Evolutionary conservation across 352 stramenopile species (phyloP), one percentile per base, ranked within the genome.

Genomic region (Phytophthora brassicae): DNA sequence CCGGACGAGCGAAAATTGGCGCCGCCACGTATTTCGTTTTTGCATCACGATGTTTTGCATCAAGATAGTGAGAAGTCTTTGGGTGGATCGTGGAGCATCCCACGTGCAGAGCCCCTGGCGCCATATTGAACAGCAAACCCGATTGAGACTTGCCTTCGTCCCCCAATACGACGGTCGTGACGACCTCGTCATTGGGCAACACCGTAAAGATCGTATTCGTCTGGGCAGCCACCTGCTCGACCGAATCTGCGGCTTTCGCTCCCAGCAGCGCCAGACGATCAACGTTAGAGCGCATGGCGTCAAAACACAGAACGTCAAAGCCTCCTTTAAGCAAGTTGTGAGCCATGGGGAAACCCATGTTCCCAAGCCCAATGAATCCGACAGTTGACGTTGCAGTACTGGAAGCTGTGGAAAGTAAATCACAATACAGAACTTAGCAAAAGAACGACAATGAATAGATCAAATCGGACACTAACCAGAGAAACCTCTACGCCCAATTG

Each of bases 311-410:
- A 20, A 84, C 57, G 23, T 84, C 63, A 29, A 75, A 63, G 20
- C 70, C 81, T 13, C 74, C 86, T 51, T 90, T 82, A 24, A 97
- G 54, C 31, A 96, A 62, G 71, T 98, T 97, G 53, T 81, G 70
- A 31, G 85, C 84, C 93, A 98, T 98, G 12, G 86, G 89, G 42
- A 88, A 70, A 0, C 91, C 92, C 90, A 98, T 98, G 64, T 97
- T 97, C 22, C 93, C 93, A 11, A 98, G 72, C 6, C 93, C 91
- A 24, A 98, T 82, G 71, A 97, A 97, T 19, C 88, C 91, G 17
- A 97, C 57, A 11, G 44, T 45, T 20, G 58, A 33, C 12, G 43
- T 48, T 41, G 51, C 33, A 13, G 9, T 11, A n/a, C 31, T 55
- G n/a, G 58, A 43, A 41, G 33, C 56, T 60, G 17, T 42, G 22